A percentile compares a stretch with the other conserved stretches of the same genome.
These are phyloP conservation scores for Henckelia pumila DNA, from an alignment of 257 asterid species.

Conservation along the genomic window DNA sequence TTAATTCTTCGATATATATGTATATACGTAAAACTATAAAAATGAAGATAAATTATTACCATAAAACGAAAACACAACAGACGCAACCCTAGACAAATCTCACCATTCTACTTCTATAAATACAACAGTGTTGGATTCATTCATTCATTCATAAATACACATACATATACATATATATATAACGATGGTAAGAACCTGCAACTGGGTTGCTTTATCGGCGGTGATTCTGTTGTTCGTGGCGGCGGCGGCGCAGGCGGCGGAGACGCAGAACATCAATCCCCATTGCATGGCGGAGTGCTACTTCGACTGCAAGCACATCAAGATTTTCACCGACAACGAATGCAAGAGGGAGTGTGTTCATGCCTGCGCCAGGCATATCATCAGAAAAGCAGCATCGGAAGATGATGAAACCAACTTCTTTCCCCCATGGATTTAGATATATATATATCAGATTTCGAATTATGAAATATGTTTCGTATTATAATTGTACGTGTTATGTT, in stretches of 20 bases:
- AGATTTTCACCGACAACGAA: conserved; percentile 31
- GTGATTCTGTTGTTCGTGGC: neutral
- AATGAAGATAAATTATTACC: neutral
- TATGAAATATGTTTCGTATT: neutral
- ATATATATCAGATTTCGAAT: no score
- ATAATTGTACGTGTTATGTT: neutral
- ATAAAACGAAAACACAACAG: neutral
- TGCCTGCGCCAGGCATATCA: conserved; percentile 28
- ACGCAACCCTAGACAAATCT: neutral
- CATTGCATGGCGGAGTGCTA: conserved; percentile 42
- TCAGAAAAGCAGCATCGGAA: conserved; percentile 8
- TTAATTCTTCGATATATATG: neutral
- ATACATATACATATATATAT: no score
- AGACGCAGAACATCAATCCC: conserved; percentile 15
- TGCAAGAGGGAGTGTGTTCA: conserved; percentile 37
- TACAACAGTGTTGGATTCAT: neutral
- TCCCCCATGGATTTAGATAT: conserved; percentile 38
- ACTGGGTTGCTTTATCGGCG: neutral
- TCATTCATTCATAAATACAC: no score
- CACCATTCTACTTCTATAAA: neutral
- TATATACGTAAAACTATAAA: no score
- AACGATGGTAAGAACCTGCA: neutral
- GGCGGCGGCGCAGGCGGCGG: conserved; percentile 24
- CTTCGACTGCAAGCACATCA: conserved; percentile 35
- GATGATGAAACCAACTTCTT: conserved; percentile 30